A percentile compares a stretch with the other conserved stretches of the same genome.
phyloP scores from a whole-genome alignment of 2,329 filamentous ascomycete species.

The Aspergillus calidoustus region DNA sequence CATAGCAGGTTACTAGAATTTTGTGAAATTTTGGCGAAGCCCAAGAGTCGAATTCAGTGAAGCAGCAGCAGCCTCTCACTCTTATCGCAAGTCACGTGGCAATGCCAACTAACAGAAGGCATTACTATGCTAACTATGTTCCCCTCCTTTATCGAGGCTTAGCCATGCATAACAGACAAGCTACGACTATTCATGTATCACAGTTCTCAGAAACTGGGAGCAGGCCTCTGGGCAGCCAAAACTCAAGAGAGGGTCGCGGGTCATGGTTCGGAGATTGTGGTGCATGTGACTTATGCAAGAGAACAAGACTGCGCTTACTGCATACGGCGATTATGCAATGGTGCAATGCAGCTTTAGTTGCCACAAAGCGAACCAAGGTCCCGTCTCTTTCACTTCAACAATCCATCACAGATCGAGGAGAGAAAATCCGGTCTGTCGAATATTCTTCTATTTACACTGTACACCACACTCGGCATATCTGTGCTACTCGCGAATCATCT shows the following conservation, averaged over 20 bases:
- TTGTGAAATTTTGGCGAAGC: background rate
- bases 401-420: background rate
- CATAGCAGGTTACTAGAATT: background rate
- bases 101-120: too few relatives aligned
- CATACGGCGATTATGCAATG: conserved; percentile 2
- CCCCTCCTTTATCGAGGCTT: background rate
- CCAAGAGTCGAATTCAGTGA: too few relatives aligned
- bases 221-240: background rate
- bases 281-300: conserved; percentile 1
- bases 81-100: too few relatives aligned
- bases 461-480: background rate
- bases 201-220: background rate
- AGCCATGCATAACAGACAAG: background rate
- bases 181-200: background rate
- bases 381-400: background rate
- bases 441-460: background rate
- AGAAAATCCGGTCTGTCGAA: background rate
- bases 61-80: too few relatives aligned
- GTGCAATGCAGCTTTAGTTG: background rate
- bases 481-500: background rate
- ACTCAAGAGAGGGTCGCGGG: background rate
- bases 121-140: too few relatives aligned
- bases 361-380: too few relatives aligned
- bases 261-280: background rate
- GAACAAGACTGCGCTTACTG: background rate